These are phyloP conservation scores for Neophaeococcomyces aloes DNA, from an alignment of 2,329 filamentous ascomycete genomes.

Conservation along the genomic window DNA sequence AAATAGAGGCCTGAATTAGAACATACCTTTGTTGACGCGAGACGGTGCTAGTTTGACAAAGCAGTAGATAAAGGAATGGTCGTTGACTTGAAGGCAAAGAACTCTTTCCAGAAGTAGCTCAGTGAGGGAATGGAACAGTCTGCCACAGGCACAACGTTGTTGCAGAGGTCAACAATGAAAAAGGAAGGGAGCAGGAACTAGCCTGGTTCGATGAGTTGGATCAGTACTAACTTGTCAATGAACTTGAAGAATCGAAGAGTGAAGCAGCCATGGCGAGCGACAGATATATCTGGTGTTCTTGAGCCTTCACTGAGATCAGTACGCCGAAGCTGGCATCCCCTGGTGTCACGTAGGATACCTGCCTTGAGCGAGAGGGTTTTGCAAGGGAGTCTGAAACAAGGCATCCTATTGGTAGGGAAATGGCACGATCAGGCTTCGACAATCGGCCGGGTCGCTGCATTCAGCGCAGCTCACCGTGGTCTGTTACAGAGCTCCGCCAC, in stretches of 20 bases:
- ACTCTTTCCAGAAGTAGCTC: slow-evolving; percentile 6
- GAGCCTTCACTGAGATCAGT: not conserved
- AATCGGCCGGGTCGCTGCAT: slow-evolving; percentile 1
- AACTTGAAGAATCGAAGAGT: slow-evolving; percentile 8
- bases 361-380: not conserved
- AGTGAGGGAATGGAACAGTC: slow-evolving; percentile 16
- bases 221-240: slow-evolving; percentile 4
- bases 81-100: slow-evolving; percentile 11
- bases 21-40: slow-evolving; percentile 1
- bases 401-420: slow-evolving; percentile 1
- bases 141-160: slow-evolving; percentile 18
- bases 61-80: slow-evolving; percentile 9
- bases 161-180: slow-evolving; percentile 13
- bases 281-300: slow-evolving; percentile 4
- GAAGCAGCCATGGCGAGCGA: slow-evolving; percentile 2
- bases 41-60: not conserved
- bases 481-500: slow-evolving; percentile 1
- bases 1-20: not conserved
- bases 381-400: slow-evolving; percentile 8
- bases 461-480: slow-evolving; percentile 1
- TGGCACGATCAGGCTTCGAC: not conserved
- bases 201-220: slow-evolving; percentile 6
- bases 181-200: slow-evolving; percentile 13
- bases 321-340: slow-evolving; percentile 7
- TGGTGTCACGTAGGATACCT: slow-evolving; percentile 6